Evolutionary conservation across 345 rosid genomes (phyloP).

Genomic region (Corchorus olitorius): DNA sequence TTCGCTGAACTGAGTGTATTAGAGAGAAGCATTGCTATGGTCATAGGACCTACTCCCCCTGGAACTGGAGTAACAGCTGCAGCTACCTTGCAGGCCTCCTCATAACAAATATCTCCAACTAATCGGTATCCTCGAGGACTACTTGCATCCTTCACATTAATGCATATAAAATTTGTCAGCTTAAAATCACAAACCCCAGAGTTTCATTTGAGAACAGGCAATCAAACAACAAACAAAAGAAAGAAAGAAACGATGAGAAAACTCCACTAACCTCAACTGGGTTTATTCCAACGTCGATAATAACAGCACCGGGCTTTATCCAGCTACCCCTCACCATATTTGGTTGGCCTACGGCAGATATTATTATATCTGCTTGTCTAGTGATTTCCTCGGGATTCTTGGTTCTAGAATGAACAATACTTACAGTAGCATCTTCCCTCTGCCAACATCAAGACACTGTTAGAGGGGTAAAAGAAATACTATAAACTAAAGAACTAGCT

Average conservation of each 20-base stretch:
- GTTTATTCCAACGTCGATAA: conserved; percentile 91
- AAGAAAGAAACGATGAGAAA: background rate
- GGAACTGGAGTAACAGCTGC: conserved; percentile 85
- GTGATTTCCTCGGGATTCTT: conserved; percentile 72
- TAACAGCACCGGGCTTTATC: conserved; percentile 89
- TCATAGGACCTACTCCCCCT: conserved; percentile 95
- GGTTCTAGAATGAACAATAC: conserved; percentile 78
- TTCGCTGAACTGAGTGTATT: conserved; percentile 81
- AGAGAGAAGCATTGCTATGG: conserved; percentile 85
- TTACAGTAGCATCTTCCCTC: conserved; percentile 88
- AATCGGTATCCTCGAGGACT: conserved; percentile 65
- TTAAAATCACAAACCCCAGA: background rate
- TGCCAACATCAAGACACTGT: conserved; percentile 25
- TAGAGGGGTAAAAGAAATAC: background rate
- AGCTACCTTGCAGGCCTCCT: conserved; percentile 76
- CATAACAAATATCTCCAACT: conserved; percentile 83
- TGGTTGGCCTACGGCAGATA: conserved; percentile 80
- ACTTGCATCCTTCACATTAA: conserved; percentile 50
- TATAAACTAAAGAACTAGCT: background rate
- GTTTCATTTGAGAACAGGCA: background rate
- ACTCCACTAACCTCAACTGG: conserved; percentile 56
- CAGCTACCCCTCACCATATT: conserved; percentile 83
- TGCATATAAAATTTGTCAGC: conserved; percentile 17
- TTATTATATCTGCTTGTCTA: conserved; percentile 74
- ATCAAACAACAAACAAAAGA: background rate